Base-by-base conservation (phyloP, 306 rosid genomes). In the Trifolium repens region DNA sequence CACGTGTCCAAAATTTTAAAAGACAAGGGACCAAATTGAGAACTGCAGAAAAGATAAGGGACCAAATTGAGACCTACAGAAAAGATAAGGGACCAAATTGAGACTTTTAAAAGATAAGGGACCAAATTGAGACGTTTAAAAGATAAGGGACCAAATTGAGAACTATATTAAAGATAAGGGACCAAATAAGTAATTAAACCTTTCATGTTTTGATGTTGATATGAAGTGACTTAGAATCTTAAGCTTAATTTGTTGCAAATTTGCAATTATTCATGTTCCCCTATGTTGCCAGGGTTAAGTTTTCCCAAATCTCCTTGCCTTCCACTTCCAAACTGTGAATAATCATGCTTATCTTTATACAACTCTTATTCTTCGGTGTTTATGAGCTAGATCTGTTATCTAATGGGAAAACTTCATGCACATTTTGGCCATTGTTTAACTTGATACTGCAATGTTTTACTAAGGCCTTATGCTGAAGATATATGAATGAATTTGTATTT, bases 291-390 rank as follows among this genome's bases (percentile, higher is more conserved):
- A 7, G 3, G 12, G 71, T 66, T 66, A 26, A 7, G 11, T 22
- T 43, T 67, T 43, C 37, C 17, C 10, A 22, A 2, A 11, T 43
- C 7, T 8, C 8, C 14, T 67, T 32, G 8, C 71, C 12, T 43
- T 24, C 37, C 35, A 67, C 57, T 13, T 67, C 57, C 58, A 67
- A 27, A 67, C 14, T 67, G 39, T 67, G 39, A 67, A 44, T 67
- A 67, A 3, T 44, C 13, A 8, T 24, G 24, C 72, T 43, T 67
- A n/a, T 67, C 39, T 44, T 24, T 44, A 44, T 67, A 11, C 6
- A 66, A 40, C 55, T 44, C 17, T 13, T 67, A 24, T 15, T 24
- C 2, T 42, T 66, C 44, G 14, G 39, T 42, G 54, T 24, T 24
- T 44, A 14, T 67, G 72, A 67, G 13, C 12, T 24, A 67, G 57